Percentiles rank a stretch among this genome's conserved stretches.
These are phyloP conservation scores for Colletotrichum sublineola DNA, from an alignment of 2,329 filamentous ascomycete species.

Conservation along the genomic window DNA sequence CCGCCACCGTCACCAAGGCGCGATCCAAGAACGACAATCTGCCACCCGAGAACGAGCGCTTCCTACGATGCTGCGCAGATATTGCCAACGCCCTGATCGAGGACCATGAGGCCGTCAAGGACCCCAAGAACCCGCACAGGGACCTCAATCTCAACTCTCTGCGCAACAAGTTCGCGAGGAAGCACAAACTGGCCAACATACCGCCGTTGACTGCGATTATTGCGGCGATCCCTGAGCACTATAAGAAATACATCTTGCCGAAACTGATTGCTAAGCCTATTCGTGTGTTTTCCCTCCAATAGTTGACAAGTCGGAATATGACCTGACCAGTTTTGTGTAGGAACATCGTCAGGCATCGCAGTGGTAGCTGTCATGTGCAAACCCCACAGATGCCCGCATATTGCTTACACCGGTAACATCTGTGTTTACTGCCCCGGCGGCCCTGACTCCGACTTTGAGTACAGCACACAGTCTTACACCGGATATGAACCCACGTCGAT, in stretches of 20 bases:
- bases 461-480: slow-evolving; percentile 98
- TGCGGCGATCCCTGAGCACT: slow-evolving; percentile 97
- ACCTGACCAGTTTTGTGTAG: slow-evolving; percentile 53
- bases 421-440: slow-evolving; percentile 99
- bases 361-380: slow-evolving; percentile 99
- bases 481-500: slow-evolving; percentile 99
- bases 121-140: slow-evolving; percentile 78
- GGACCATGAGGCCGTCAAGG: slow-evolving; percentile 86
- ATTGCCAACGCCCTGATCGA: slow-evolving; percentile 95
- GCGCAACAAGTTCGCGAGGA: slow-evolving; percentile 89
- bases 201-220: slow-evolving; percentile 97
- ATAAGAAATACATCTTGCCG: slow-evolving; percentile 98
- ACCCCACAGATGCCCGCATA: slow-evolving; percentile 96
- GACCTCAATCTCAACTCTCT: slow-evolving; percentile 95
- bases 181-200: slow-evolving; percentile 88
- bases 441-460: slow-evolving; percentile 98
- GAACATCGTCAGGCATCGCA: slow-evolving; percentile 95
- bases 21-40: slow-evolving; percentile 82
- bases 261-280: slow-evolving; percentile 98
- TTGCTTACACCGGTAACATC: slow-evolving; percentile 98
- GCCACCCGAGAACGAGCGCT: slow-evolving; percentile 93
- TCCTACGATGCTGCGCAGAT: slow-evolving; percentile 93
- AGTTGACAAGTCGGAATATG: background rate
- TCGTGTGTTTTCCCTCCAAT: slow-evolving; percentile 62
- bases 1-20: slow-evolving; percentile 69